These are phyloP conservation scores for Ambrosia artemisiifolia DNA, from an alignment of 129 eudicot genomes.

Conservation along the genomic window DNA sequence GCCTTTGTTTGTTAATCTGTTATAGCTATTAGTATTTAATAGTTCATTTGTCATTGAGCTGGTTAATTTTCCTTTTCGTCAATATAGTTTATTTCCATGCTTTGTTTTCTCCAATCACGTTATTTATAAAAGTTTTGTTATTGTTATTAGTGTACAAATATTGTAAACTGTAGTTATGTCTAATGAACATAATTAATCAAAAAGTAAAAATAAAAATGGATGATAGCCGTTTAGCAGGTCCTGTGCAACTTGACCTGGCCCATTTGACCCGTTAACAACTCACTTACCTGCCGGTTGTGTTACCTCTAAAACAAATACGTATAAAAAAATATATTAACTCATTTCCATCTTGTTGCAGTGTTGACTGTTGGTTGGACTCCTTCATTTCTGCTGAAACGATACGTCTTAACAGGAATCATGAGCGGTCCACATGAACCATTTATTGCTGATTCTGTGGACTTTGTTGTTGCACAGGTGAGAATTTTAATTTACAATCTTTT, in stretches of 20 bases:
- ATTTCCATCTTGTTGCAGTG: slow-evolving; percentile 47
- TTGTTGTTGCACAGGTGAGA: slow-evolving; percentile 92
- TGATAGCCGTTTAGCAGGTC: background rate
- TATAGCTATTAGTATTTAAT: too few species aligned
- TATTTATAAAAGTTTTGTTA: background rate
- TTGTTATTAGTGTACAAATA: background rate
- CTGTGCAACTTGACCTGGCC: background rate
- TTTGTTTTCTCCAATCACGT: background rate
- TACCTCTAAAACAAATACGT: background rate
- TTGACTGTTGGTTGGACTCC: slow-evolving; percentile 99
- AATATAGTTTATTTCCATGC: too few species aligned
- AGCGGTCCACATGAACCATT: slow-evolving; percentile 98
- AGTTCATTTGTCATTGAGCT: too few species aligned
- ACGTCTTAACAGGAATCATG: slow-evolving; percentile 79
- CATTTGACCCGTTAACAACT: background rate
- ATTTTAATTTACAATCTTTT: background rate
- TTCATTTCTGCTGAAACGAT: slow-evolving; percentile 86
- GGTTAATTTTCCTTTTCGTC: too few species aligned
- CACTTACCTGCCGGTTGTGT: background rate
- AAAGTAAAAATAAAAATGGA: background rate
- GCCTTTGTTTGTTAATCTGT: too few species aligned
- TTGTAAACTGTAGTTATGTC: background rate
- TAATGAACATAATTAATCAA: background rate
- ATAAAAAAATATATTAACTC: background rate
- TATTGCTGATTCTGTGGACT: slow-evolving; percentile 95